These are phyloP conservation scores for Crithidia brevicula DNA, from an alignment of 208 protist species.

Conservation along the genomic window DNA sequence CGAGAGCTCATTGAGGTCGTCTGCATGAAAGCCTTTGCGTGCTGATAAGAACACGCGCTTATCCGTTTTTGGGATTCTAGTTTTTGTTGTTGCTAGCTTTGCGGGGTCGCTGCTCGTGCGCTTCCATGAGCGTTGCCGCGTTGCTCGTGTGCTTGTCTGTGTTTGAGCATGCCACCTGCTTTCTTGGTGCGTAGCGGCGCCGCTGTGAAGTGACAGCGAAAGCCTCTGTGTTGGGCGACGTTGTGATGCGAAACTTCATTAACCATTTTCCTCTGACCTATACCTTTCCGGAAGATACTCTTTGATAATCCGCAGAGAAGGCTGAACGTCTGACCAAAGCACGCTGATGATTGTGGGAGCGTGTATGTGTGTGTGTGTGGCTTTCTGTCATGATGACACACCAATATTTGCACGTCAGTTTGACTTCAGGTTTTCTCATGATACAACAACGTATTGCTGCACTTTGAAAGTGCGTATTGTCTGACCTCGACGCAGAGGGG, in stretches of 20 bases:
- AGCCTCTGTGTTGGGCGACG: too few relatives aligned
- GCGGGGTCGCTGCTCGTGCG: too few relatives aligned
- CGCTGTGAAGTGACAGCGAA: too few relatives aligned
- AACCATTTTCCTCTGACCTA: not conserved
- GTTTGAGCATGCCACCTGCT: too few relatives aligned
- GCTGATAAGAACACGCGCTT: too few relatives aligned
- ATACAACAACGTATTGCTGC: conserved; percentile 9
- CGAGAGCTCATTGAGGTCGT: too few relatives aligned
- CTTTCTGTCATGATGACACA: conserved; percentile 1
- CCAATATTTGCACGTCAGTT: conserved; percentile 20
- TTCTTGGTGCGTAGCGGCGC: too few relatives aligned
- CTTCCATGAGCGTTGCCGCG: too few relatives aligned
- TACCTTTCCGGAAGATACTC: conserved; percentile 5
- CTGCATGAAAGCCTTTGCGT: too few relatives aligned
- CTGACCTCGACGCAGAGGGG: not conserved
- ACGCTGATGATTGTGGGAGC: not conserved
- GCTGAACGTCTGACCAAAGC: not conserved
- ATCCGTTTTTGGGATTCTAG: too few relatives aligned
- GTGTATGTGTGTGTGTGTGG: not conserved
- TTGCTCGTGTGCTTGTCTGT: too few relatives aligned
- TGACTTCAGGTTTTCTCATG: not conserved
- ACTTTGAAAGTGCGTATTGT: not conserved
- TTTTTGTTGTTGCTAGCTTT: too few relatives aligned
- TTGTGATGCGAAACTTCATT: conserved; percentile 10
- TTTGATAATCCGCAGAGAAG: conserved; percentile 23